Conservation (phyloP, 768 basidiomycete genomes). For the Lactarius hatsudake region DNA sequence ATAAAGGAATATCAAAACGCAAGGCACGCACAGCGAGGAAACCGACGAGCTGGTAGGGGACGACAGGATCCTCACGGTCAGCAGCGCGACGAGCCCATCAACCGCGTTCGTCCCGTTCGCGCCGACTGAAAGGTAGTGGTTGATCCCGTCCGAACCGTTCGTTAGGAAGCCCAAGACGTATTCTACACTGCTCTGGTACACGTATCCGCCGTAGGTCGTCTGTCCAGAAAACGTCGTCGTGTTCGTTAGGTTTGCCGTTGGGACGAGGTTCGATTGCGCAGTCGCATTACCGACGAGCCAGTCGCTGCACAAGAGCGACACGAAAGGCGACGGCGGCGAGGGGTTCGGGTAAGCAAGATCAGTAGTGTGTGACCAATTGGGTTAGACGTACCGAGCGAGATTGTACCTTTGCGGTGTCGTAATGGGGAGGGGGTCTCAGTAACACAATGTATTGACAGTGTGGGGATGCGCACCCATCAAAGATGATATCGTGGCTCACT, state of each 20-base stretch:
- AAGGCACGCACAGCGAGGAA: constrained; percentile 28
- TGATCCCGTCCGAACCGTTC: constrained; percentile 67
- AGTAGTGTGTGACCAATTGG: not conserved
- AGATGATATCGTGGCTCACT: constrained; percentile 69
- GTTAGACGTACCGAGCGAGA: constrained; percentile 54
- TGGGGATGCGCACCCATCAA: constrained; percentile 52
- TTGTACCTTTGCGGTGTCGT: constrained; percentile 53
- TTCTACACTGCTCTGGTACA: constrained; percentile 64
- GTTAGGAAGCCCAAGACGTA: constrained; percentile 71
- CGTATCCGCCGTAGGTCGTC: constrained; percentile 63
- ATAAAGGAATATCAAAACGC: not conserved
- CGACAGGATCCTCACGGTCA: constrained; percentile 64
- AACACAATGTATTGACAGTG: not conserved
- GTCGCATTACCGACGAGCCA: constrained; percentile 86
- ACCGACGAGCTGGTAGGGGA: constrained; percentile 30
- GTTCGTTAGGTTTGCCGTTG: constrained; percentile 52
- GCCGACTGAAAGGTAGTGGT: constrained; percentile 58
- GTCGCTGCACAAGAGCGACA: constrained; percentile 47
- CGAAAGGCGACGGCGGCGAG: not conserved
- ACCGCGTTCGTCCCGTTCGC: constrained; percentile 54
- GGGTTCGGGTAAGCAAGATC: not conserved
- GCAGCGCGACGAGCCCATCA: constrained; percentile 80
- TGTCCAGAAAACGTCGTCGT: constrained; percentile 57
- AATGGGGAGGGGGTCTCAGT: constrained; percentile 6
- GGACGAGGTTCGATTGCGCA: constrained; percentile 39